phyloP scores from a whole-genome alignment of 352 stramenopile species.

The Phytophthora lateralis region DNA sequence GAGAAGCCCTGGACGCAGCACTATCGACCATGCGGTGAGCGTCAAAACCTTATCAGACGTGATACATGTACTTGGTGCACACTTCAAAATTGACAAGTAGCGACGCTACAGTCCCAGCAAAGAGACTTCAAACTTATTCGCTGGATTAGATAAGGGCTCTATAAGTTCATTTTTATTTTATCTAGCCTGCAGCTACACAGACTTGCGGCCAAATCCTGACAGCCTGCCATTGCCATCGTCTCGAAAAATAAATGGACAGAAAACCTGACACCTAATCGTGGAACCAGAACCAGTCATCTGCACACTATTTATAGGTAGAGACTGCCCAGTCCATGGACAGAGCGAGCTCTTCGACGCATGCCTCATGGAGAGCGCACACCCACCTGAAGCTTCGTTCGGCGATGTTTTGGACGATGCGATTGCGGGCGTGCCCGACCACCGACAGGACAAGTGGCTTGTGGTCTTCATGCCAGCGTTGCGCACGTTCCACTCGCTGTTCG shows the following conservation, averaged over 20 bases:
- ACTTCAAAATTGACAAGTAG: too few species aligned
- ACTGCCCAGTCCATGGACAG: constrained; percentile 11
- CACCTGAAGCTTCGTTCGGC: constrained; percentile 17
- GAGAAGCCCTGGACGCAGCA: too few species aligned
- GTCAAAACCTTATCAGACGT: too few species aligned
- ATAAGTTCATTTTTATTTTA: too few species aligned
- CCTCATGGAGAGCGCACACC: constrained; percentile 22
- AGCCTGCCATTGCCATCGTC: neutral
- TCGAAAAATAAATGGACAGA: neutral
- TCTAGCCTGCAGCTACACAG: too few species aligned
- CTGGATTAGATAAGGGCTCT: too few species aligned
- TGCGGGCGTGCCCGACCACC: constrained; percentile 7
- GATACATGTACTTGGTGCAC: too few species aligned
- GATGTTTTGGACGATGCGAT: constrained; percentile 23
- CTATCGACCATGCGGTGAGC: too few species aligned
- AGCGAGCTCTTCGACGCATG: neutral
- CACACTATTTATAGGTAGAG: neutral
- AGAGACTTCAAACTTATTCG: too few species aligned
- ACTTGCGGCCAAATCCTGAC: neutral
- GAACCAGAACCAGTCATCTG: constrained; percentile 26
- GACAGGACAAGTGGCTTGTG: constrained; percentile 23
- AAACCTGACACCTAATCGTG: constrained; percentile 16
- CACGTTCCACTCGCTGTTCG: constrained; percentile 27
- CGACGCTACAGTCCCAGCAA: too few species aligned
- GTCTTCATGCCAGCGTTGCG: constrained; percentile 35